Conservation (phyloP, 2,329 filamentous ascomycete species). For the Emergomyces pasteurianus region DNA sequence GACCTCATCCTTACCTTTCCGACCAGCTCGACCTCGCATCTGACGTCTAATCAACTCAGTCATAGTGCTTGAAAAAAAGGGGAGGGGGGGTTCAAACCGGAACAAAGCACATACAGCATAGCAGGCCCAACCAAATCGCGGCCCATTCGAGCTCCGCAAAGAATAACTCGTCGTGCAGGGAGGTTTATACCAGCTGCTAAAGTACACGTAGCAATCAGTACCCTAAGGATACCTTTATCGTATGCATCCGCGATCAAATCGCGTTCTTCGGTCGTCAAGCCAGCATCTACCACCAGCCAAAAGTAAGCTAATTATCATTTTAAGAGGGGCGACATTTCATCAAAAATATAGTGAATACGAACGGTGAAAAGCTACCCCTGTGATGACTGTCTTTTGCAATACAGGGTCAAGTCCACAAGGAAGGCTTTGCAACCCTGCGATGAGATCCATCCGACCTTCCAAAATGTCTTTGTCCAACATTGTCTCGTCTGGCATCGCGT, state of each 20-base stretch:
- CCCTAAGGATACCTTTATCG: constrained; percentile 53
- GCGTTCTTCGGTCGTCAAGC: constrained; percentile 61
- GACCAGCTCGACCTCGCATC: constrained; percentile 66
- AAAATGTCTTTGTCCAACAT: constrained; percentile 38
- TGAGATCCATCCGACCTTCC: constrained; percentile 50
- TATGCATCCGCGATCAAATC: constrained; percentile 61
- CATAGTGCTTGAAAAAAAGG: background rate
- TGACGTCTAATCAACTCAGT: constrained; percentile 42
- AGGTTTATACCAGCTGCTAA: constrained; percentile 76
- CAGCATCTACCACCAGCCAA: constrained; percentile 22
- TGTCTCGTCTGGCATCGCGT: constrained; percentile 46
- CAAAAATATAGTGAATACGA: constrained; percentile 19
- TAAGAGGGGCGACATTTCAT: background rate
- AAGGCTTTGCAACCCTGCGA: constrained; percentile 55
- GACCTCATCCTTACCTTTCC: constrained; percentile 65
- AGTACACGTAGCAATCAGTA: constrained; percentile 66
- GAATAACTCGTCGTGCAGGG: constrained; percentile 58
- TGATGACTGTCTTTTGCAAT: constrained; percentile 51
- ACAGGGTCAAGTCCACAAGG: constrained; percentile 53
- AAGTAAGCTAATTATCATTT: constrained; percentile 16
- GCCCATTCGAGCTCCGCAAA: constrained; percentile 65
- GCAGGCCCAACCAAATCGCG: constrained; percentile 64
- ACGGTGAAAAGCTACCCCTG: constrained; percentile 66
- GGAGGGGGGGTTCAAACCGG: background rate
- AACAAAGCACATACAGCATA: constrained; percentile 45